Evolutionary conservation across 352 stramenopile genomes (phyloP).

Genomic region (Globisporangium irregulare): DNA sequence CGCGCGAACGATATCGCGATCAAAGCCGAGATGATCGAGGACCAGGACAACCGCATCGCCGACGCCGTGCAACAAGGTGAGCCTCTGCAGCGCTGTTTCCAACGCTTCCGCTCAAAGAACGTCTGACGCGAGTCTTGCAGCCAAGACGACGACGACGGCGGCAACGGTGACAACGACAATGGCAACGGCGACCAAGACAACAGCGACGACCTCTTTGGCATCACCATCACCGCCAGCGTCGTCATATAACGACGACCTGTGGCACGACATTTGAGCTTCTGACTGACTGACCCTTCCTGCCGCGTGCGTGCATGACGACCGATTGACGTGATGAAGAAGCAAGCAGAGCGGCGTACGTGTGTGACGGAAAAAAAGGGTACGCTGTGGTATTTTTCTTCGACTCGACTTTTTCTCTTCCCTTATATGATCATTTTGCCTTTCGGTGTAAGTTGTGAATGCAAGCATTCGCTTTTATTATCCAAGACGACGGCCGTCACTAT

Average conservation of each 20-base stretch:
- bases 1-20: constrained; percentile 64
- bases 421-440: not conserved
- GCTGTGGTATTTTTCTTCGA: not conserved
- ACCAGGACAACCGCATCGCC: constrained; percentile 76
- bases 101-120: constrained; percentile 75
- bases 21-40: constrained; percentile 74
- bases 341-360: no score
- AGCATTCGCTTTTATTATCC: not conserved
- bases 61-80: constrained; percentile 79
- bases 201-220: not conserved
- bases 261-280: constrained; percentile 11
- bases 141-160: not conserved
- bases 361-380: not conserved
- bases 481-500: not conserved
- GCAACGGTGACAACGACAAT: not conserved
- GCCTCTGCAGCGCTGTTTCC: constrained; percentile 67
- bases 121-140: constrained; percentile 35
- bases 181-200: no score
- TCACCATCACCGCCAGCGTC: not conserved
- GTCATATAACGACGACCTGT: constrained; percentile 18
- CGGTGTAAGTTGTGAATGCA: not conserved
- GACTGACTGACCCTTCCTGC: not conserved
- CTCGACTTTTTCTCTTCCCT: not conserved
- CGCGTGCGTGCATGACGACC: no score
- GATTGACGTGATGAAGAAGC: not conserved